Evolutionary conservation across 371 early-diverging fungal genomes (phyloP).

Genomic region (Sporodiniella umbellata): DNA sequence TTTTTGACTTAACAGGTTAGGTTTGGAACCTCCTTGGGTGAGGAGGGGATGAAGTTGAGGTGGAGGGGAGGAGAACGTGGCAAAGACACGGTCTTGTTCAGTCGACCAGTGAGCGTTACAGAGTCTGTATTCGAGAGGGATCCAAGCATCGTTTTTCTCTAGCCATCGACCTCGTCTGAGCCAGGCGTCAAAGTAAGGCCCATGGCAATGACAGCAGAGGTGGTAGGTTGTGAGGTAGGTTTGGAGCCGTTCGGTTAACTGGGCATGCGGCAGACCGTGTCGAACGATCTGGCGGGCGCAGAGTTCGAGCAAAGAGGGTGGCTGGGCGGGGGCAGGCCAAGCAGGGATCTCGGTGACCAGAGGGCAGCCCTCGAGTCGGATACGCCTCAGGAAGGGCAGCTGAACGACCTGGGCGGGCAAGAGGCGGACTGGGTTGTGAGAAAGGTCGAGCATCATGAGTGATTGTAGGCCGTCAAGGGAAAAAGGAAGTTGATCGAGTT

Average conservation of each 20-base stretch:
- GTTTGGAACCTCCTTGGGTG: too few species aligned
- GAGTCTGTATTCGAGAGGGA: slow-evolving; percentile 72
- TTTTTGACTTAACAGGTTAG: too few species aligned
- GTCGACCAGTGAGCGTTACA: slow-evolving; percentile 77
- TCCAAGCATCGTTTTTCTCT: slow-evolving; percentile 42
- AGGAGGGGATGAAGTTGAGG: not conserved
- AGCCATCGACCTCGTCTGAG: slow-evolving; percentile 60
- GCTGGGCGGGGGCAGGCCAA: slow-evolving; percentile 21
- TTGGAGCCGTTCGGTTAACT: slow-evolving; percentile 44
- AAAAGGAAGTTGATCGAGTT: slow-evolving; percentile 40
- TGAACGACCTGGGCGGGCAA: slow-evolving; percentile 30
- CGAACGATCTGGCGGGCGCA: slow-evolving; percentile 64
- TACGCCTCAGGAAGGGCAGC: slow-evolving; percentile 54
- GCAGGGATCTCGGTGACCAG: slow-evolving; percentile 6
- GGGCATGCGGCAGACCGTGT: not conserved
- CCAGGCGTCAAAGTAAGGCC: slow-evolving; percentile 78
- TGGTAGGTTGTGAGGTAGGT: slow-evolving; percentile 60
- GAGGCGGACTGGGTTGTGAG: slow-evolving; percentile 57
- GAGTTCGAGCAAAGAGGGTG: slow-evolving; percentile 66
- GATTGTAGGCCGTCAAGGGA: slow-evolving; percentile 61
- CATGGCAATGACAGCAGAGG: slow-evolving; percentile 79
- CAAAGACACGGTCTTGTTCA: slow-evolving; percentile 58
- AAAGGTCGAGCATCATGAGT: slow-evolving; percentile 58
- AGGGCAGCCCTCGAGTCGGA: slow-evolving; percentile 56
- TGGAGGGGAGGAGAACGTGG: slow-evolving; percentile 24